Evolutionary conservation across 2,329 filamentous ascomycete species (phyloP).

Genomic region (Aureobasidium namibiae): DNA sequence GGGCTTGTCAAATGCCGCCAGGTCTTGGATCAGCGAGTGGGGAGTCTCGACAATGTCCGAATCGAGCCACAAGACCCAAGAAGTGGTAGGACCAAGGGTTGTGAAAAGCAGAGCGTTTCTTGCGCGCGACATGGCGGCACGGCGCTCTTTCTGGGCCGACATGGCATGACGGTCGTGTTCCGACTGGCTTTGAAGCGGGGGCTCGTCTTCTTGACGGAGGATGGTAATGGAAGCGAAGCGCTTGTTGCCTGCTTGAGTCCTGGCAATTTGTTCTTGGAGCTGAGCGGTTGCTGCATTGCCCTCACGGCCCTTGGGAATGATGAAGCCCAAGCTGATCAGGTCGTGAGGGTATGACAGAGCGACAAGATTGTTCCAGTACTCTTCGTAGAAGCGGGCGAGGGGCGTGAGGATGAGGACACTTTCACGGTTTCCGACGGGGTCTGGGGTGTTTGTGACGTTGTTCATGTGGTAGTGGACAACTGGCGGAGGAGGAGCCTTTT

Average conservation of each 20-base stretch:
- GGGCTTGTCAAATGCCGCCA: slow-evolving; percentile 79
- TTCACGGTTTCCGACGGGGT: slow-evolving; percentile 72
- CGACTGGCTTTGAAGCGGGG: slow-evolving; percentile 68
- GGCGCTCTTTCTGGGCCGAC: slow-evolving; percentile 75
- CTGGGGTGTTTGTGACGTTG: slow-evolving; percentile 74
- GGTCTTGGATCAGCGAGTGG: slow-evolving; percentile 75
- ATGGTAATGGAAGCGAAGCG: slow-evolving; percentile 93
- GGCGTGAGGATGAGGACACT: slow-evolving; percentile 87
- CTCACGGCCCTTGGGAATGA: slow-evolving; percentile 86
- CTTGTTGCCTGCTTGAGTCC: slow-evolving; percentile 75
- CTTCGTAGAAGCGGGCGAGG: slow-evolving; percentile 84
- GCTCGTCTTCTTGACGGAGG: slow-evolving; percentile 88
- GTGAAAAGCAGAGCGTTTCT: slow-evolving; percentile 94
- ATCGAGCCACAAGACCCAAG: slow-evolving; percentile 96
- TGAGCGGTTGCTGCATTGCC: slow-evolving; percentile 78
- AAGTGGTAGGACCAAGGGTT: slow-evolving; percentile 79
- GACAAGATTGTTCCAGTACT: slow-evolving; percentile 90
- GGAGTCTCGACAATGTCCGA: slow-evolving; percentile 87
- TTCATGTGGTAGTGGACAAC: slow-evolving; percentile 93
- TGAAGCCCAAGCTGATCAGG: slow-evolving; percentile 90
- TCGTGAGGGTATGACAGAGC: slow-evolving; percentile 84
- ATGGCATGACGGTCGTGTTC: slow-evolving; percentile 89
- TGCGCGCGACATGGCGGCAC: slow-evolving; percentile 85
- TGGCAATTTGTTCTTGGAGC: slow-evolving; percentile 75
- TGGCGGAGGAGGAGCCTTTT: slow-evolving; percentile 61